phyloP scores from a whole-genome alignment of 345 rosid genomes.

The Isatis tinctoria region DNA sequence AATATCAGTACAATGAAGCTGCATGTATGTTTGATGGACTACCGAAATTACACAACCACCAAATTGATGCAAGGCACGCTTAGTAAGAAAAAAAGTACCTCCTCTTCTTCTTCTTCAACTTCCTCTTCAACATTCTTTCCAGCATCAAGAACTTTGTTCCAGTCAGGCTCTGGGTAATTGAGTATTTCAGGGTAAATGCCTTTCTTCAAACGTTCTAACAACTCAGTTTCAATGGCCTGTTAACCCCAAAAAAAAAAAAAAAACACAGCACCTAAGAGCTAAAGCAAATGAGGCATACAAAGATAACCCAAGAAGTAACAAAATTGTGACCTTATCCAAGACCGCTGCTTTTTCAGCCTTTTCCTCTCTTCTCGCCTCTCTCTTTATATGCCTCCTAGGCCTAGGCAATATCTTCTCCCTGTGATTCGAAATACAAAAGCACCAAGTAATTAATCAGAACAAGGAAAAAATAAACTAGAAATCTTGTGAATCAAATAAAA shows the following conservation, averaged over 20 bases:
- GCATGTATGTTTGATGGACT: too few relatives aligned
- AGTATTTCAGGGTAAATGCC: constrained; percentile 71
- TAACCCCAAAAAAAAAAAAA: too few relatives aligned
- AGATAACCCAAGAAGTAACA: background rate
- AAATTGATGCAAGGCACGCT: too few relatives aligned
- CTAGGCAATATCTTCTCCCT: constrained; percentile 70
- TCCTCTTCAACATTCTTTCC: constrained; percentile 35
- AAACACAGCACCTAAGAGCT: background rate
- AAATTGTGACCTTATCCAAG: constrained; percentile 65
- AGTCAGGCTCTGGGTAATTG: constrained; percentile 51
- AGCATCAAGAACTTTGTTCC: constrained; percentile 48
- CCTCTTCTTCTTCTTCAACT: constrained; percentile 40
- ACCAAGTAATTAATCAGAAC: background rate
- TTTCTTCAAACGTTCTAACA: constrained; percentile 67
- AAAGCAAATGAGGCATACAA: background rate
- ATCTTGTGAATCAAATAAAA: too few relatives aligned
- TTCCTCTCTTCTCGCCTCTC: constrained; percentile 79
- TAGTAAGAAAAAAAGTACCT: too few relatives aligned
- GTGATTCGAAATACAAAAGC: background rate
- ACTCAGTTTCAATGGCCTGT: constrained; percentile 82
- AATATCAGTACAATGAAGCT: background rate
- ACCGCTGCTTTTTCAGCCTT: constrained; percentile 83
- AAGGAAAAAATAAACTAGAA: background rate
- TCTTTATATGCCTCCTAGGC: constrained; percentile 63
- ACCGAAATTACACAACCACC: too few relatives aligned